Conservation (phyloP, 2,329 filamentous ascomycete species). For the Claviceps paspali region DNA sequence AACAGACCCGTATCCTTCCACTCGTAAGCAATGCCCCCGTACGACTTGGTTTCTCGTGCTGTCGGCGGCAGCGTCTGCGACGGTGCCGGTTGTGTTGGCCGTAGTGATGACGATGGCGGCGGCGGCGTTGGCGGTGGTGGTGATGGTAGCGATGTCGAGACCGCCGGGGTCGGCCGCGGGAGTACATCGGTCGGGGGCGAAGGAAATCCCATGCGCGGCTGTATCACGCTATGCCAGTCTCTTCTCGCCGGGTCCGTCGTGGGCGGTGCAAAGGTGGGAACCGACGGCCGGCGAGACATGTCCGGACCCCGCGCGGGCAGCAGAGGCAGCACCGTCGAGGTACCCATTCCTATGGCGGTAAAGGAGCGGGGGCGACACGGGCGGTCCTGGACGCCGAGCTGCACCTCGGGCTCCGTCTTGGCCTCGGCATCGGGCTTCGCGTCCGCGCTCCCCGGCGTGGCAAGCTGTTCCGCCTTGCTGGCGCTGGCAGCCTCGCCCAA, state of each 20-base stretch:
- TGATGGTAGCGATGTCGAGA: not conserved
- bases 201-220: not conserved
- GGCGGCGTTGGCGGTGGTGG: not conserved
- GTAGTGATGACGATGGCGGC: not conserved
- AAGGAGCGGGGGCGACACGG: not conserved
- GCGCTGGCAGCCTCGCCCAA: not conserved
- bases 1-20: slow-evolving; percentile 2
- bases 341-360: not conserved
- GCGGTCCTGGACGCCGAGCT: not conserved
- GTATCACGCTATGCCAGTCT: slow-evolving; percentile 2
- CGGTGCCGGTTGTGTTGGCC: not conserved
- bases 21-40: not conserved
- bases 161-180: not conserved
- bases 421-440: not conserved
- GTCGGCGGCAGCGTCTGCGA: not conserved
- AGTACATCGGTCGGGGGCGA: not conserved
- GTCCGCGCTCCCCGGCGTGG: not conserved
- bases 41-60: not conserved
- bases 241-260: not conserved
- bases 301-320: not conserved
- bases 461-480: not conserved
- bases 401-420: not conserved
- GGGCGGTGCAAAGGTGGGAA: not conserved
- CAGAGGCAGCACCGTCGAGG: not conserved
- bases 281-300: not conserved